Evolutionary conservation across 1,284 basidiomycete species (phyloP).

Genomic region (Leccinum pachyderme): DNA sequence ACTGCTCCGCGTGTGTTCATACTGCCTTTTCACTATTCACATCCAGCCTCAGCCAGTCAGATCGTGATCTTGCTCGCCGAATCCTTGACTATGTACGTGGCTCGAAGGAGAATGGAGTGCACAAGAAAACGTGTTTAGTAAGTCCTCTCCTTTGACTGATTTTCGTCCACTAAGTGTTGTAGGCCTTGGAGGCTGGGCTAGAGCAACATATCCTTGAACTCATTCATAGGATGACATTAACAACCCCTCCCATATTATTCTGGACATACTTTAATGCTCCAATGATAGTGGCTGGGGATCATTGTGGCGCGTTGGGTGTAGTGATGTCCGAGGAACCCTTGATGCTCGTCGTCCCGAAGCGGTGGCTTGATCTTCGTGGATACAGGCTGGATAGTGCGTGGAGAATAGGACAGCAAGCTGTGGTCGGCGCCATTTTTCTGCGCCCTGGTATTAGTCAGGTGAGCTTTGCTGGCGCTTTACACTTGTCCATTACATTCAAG

Average conservation of each 20-base stretch:
- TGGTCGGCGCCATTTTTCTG: slow-evolving; percentile 62
- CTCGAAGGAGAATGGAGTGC: slow-evolving; percentile 47
- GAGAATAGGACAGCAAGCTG: slow-evolving; percentile 66
- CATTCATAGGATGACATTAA: slow-evolving; percentile 44
- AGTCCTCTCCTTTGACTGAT: slow-evolving; percentile 22
- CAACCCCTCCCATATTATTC: slow-evolving; percentile 54
- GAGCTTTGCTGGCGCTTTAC: slow-evolving; percentile 22
- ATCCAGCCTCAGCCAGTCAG: slow-evolving; percentile 35
- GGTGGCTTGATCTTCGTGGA: slow-evolving; percentile 78
- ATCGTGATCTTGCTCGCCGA: slow-evolving; percentile 36
- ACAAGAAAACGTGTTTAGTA: slow-evolving; percentile 48
- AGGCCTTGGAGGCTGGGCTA: slow-evolving; percentile 16
- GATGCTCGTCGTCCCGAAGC: slow-evolving; percentile 56
- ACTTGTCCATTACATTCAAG: slow-evolving; percentile 6
- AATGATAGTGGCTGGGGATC: slow-evolving; percentile 46
- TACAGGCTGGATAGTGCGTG: slow-evolving; percentile 58
- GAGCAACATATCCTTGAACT: slow-evolving; percentile 29
- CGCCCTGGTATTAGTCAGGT: slow-evolving; percentile 77
- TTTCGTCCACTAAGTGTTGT: slow-evolving; percentile 10
- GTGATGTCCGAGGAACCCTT: slow-evolving; percentile 45
- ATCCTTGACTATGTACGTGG: slow-evolving; percentile 44
- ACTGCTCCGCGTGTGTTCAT: slow-evolving; percentile 59
- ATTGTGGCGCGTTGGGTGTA: slow-evolving; percentile 60
- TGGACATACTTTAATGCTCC: slow-evolving; percentile 64
- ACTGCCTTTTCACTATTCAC: slow-evolving; percentile 40